Conservation (phyloP, 306 rosid genomes). For the Delonix regia region DNA sequence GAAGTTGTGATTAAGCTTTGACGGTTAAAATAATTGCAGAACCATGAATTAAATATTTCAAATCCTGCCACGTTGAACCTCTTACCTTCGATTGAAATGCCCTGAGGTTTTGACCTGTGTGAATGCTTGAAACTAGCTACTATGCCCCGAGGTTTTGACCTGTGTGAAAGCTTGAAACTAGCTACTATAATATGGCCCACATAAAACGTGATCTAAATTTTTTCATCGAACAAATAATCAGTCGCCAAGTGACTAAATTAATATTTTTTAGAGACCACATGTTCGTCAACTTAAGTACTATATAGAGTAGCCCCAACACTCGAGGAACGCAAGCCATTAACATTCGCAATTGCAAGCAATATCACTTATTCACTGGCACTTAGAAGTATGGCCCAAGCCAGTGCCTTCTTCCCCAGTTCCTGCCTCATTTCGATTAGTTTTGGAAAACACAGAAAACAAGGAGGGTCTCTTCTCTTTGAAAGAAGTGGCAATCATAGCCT, state of each 20-base stretch:
- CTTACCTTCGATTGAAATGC: too few relatives aligned
- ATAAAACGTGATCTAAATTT: too few relatives aligned
- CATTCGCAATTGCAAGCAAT: not conserved
- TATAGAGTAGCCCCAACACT: not conserved
- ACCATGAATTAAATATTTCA: too few relatives aligned
- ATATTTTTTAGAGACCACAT: not conserved
- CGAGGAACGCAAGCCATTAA: not conserved
- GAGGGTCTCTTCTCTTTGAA: not conserved
- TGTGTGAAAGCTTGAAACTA: too few relatives aligned
- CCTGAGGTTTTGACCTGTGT: too few relatives aligned
- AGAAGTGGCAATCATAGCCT: not conserved
- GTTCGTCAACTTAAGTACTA: not conserved
- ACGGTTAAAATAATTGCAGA: too few relatives aligned
- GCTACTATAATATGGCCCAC: too few relatives aligned
- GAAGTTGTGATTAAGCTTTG: too few relatives aligned
- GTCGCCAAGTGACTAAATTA: not conserved
- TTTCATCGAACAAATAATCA: too few relatives aligned
- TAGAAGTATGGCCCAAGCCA: constrained; percentile 4
- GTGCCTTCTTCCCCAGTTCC: not conserved
- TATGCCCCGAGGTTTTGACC: too few relatives aligned
- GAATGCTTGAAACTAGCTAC: too few relatives aligned
- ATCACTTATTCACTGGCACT: not conserved
- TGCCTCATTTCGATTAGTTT: not conserved
- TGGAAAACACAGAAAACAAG: not conserved
- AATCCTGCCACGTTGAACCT: too few relatives aligned